These are phyloP conservation scores for Pyrenula aspistea DNA, from an alignment of 495 filamentous ascomycete genomes.

Conservation along the genomic window DNA sequence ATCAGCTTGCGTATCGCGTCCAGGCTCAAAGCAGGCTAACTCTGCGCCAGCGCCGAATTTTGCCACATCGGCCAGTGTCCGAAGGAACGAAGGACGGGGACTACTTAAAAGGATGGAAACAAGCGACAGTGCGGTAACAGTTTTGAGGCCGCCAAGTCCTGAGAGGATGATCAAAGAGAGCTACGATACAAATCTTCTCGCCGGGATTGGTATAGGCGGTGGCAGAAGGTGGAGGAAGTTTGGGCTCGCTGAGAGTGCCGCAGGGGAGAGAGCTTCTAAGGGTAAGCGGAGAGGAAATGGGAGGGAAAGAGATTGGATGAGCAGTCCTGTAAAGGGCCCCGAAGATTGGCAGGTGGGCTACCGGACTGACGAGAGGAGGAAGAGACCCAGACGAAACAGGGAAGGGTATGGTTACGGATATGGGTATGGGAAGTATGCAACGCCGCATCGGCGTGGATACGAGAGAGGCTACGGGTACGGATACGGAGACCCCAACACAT, in stretches of 20 bases:
- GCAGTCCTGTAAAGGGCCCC: background rate
- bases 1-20: background rate
- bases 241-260: background rate
- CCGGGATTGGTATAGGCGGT: background rate
- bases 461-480: slow-evolving; percentile 27
- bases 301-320: background rate
- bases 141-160: background rate
- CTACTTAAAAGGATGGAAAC: background rate
- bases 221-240: background rate
- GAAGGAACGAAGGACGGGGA: background rate
- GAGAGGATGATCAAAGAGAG: background rate
- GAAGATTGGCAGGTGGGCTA: background rate
- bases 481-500: slow-evolving; percentile 26
- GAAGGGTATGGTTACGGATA: slow-evolving; percentile 21
- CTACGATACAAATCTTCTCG: background rate
- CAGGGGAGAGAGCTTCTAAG: background rate
- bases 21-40: background rate
- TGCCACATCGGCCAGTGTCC: slow-evolving; percentile 17
- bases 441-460: slow-evolving; percentile 10
- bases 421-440: slow-evolving; percentile 21
- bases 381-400: slow-evolving; percentile 21
- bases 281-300: background rate
- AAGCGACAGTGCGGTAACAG: background rate
- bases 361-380: slow-evolving; percentile 26
- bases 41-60: slow-evolving; percentile 12